Evolutionary conservation across 164 flowering plant species (phyloP), one percentile per base, ranked within the genome.

Genomic region (Kalanchoe fedtschenkoi): DNA sequence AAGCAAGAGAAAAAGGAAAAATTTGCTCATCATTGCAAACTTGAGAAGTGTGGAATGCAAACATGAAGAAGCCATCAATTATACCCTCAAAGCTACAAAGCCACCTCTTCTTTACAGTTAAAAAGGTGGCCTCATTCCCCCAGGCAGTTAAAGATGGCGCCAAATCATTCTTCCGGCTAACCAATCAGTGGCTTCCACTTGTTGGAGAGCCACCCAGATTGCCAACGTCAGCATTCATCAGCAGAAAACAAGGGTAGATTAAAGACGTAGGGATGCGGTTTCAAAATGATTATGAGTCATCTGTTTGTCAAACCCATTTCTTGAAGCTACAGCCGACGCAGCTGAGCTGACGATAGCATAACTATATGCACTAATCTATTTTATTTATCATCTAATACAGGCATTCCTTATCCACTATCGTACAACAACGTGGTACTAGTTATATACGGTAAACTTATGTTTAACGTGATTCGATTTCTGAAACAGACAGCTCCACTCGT

Each of bases 111-210:
- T n/a, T n/a, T n/a, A n/a, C n/a, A n/a, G n/a, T n/a, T n/a, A n/a
- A n/a, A n/a, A n/a, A n/a, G n/a, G n/a, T n/a, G n/a, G n/a, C n/a
- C n/a, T n/a, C n/a, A n/a, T n/a, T 42, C 1, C 17, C 17, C n/a
- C 24, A n/a, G 51, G 51, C 56, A 26, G 56, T 51, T 24, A 51
- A 51, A 51, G 32, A 51, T 10, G 56, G 32, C 32, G 56, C 56
- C 32, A 51, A 51, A 24, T 51, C 56, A 24, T 51, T 26, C 24
- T 51, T 51, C 22, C 56, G 32, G 56, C 56, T 51, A 32, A 4
- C 56, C 56, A 51, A 8, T 51, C 11, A 51, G 14, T 10, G 17
- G 5, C 26, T 2, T 30, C 56, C 56, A 51, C 32, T 26, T 51
- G 56, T 51, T 51, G 15, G n/a, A n/a, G n/a, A 2, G 32, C 32